These are phyloP conservation scores for Diphasiastrum complanatum DNA, from an alignment of 83 land plant genomes.

Conservation along the genomic window DNA sequence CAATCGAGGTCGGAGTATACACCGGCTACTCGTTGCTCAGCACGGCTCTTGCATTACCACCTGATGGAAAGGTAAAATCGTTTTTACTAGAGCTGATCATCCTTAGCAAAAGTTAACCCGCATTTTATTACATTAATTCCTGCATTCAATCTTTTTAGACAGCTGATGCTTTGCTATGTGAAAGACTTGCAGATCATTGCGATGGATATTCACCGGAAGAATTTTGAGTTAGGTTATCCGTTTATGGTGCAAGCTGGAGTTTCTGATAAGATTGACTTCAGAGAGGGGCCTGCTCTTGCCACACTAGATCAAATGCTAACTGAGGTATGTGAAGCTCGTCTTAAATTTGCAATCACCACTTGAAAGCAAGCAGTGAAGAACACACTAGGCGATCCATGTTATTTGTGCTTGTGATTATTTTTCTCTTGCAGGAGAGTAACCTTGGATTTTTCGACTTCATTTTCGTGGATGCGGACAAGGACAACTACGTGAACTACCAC, in stretches of 20 bases:
- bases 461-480: conserved; percentile 95
- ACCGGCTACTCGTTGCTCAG: conserved; percentile 90
- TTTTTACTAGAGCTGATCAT: too few relatives aligned
- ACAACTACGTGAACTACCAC: conserved; percentile 86
- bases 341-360: too few relatives aligned
- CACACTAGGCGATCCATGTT: too few relatives aligned
- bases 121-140: too few relatives aligned
- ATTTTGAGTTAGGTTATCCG: conserved; percentile 72
- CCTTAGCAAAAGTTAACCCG: too few relatives aligned
- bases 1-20: conserved; percentile 86
- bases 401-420: too few relatives aligned
- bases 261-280: conserved; percentile 88
- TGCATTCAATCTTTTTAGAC: neutral
- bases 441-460: conserved; percentile 70
- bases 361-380: too few relatives aligned
- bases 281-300: conserved; percentile 79
- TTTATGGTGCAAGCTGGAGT: conserved; percentile 82
- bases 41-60: conserved; percentile 89
- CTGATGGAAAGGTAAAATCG: conserved; percentile 89
- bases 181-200: conserved; percentile 54
- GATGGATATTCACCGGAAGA: conserved; percentile 75
- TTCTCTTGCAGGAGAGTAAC: conserved; percentile 46
- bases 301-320: conserved; percentile 56
- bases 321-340: too few relatives aligned
- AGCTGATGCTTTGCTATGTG: neutral